Evolutionary conservation across 768 basidiomycete genomes (phyloP).

Genomic region (Leccinum ochraceum): DNA sequence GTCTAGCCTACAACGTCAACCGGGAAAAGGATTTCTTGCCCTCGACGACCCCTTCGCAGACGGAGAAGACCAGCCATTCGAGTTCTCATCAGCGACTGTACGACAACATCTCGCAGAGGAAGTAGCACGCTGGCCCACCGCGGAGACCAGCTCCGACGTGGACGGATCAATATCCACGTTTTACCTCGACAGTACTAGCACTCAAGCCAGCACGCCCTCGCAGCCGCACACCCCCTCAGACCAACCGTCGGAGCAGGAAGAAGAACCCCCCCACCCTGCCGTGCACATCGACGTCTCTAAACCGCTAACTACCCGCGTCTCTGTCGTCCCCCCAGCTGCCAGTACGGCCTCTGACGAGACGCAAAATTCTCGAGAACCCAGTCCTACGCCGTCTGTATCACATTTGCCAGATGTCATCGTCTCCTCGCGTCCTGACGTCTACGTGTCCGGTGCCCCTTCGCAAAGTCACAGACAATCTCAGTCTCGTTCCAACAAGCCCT

Average conservation of each 20-base stretch:
- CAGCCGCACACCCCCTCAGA: constrained; percentile 24
- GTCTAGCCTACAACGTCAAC: constrained; percentile 9
- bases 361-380: neutral
- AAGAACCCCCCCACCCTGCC: constrained; percentile 36
- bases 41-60: constrained; percentile 74
- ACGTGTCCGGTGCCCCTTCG: constrained; percentile 16
- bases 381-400: constrained; percentile 12
- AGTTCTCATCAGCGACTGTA: constrained; percentile 62
- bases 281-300: constrained; percentile 48
- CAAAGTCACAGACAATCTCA: constrained; percentile 43
- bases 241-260: constrained; percentile 8
- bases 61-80: constrained; percentile 46
- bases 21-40: constrained; percentile 35
- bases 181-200: constrained; percentile 44
- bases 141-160: constrained; percentile 33
- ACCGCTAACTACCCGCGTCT: constrained; percentile 33
- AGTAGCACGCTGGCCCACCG: constrained; percentile 38
- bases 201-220: constrained; percentile 24
- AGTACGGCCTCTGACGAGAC: neutral
- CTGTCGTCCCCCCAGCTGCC: constrained; percentile 4
- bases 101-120: constrained; percentile 61
- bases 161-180: constrained; percentile 57
- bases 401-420: constrained; percentile 29
- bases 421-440: constrained; percentile 32
- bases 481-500: constrained; percentile 63